Base-by-base conservation (phyloP, 208 protist genomes). In the Trypanosoma lewisi region DNA sequence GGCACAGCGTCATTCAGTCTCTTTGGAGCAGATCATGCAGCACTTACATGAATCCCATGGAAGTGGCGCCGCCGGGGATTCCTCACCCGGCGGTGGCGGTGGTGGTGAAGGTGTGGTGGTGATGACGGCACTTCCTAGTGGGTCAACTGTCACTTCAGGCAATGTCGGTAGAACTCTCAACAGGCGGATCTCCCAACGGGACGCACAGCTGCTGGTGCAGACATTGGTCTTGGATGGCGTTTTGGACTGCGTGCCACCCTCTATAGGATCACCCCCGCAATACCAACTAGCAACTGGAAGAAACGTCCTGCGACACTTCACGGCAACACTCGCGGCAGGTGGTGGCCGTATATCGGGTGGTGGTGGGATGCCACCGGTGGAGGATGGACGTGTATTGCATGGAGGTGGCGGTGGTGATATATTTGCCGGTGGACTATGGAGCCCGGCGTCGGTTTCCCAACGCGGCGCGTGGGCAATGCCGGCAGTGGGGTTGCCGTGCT, bases 241-340 rank as follows among this genome's bases (percentile, higher is more conserved):
- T 36, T 59, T 91, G 36, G 84, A 89, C 63, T 79, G 56, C 58
- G 63, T 66, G 39, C 57, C 39, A 6, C 55, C 49, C 4, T 63
- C 61, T 1, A 33, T 11, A 5, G 30, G 17, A 12, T 51, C 28
- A n/a, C 64, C 64, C 1, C 67, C 73, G 23, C 67, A 82, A 53
- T 88, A 90, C 50, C 78, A 81, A 23, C 27, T 88, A 9, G 76
- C 82, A 5, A 56, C 45, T 16, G 86, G 81, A 12, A 56, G 70
- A 39, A 88, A 76, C 63, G 83, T 89, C 23, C 74, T 93, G 75
- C 80, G 86, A 4, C 82, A 89, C 68, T 93, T 93, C 48, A 85
- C 86, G 8, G 65, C 70, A 5, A 63, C 21, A 4, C 34, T 61
- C 25, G 50, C 73, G 44, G 63, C 28, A 12, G 47, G 17, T 53